These are phyloP conservation scores for Triticum turgidum DNA, from an alignment of 176 grass and related monocot species.

Conservation along the genomic window DNA sequence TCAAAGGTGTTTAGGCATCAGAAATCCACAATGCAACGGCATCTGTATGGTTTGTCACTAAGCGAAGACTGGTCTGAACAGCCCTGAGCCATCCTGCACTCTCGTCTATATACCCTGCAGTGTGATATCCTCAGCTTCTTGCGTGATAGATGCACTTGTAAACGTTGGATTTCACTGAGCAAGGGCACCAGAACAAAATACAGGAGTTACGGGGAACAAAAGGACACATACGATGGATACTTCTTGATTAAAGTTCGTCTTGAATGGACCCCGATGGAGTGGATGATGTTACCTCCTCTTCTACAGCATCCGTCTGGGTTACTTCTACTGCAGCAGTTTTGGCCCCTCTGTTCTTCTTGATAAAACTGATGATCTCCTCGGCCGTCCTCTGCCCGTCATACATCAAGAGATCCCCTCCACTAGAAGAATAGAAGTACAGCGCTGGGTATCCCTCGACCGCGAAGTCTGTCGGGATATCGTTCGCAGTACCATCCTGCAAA, in stretches of 20 bases:
- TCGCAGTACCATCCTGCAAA: conserved; percentile 70
- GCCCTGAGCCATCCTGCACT: not conserved
- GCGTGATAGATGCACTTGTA: not conserved
- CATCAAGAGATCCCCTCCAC: conserved; percentile 45
- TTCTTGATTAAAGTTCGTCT: conserved; percentile 77
- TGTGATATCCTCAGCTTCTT: not conserved
- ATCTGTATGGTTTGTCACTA: not conserved
- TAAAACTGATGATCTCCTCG: conserved; percentile 57
- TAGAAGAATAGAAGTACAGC: conserved; percentile 65
- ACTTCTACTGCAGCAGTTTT: conserved; percentile 14
- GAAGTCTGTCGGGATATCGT: conserved; percentile 69
- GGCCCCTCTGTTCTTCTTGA: conserved; percentile 60
- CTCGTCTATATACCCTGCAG: not conserved
- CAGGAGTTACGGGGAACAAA: not conserved
- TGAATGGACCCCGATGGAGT: conserved; percentile 26
- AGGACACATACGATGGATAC: not conserved
- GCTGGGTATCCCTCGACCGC: conserved; percentile 57
- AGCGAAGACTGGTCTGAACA: not conserved
- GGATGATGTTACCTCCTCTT: conserved; percentile 20
- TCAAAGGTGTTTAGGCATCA: not conserved
- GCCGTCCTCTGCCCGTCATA: conserved; percentile 52
- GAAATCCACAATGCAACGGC: not conserved
- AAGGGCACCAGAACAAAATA: not conserved
- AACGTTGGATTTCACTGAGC: not conserved
- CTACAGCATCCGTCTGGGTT: conserved; percentile 16